Evolutionary conservation across 2,329 filamentous ascomycete species (phyloP).

Genomic region (Sporothrix variecibatus): DNA sequence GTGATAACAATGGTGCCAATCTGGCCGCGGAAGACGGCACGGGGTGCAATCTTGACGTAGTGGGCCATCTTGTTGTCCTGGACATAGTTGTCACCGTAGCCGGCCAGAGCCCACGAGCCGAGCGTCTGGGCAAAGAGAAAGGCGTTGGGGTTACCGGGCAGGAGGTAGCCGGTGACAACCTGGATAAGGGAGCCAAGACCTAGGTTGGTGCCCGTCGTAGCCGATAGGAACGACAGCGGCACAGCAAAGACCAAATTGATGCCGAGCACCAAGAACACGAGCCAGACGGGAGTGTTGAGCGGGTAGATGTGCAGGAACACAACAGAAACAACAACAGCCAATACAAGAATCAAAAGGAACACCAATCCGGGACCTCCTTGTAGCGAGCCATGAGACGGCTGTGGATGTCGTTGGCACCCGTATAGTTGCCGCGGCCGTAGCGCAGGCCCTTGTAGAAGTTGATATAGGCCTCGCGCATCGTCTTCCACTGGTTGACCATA

Average conservation of each 20-base stretch:
- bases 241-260: constrained; percentile 47
- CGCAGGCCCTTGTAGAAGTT: constrained; percentile 45
- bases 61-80: constrained; percentile 46
- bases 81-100: constrained; percentile 46
- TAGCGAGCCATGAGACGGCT: constrained; percentile 48
- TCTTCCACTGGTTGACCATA: constrained; percentile 46
- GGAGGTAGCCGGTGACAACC: constrained; percentile 44
- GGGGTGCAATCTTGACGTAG: constrained; percentile 46
- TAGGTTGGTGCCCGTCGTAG: constrained; percentile 48
- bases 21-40: constrained; percentile 45
- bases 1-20: constrained; percentile 49
- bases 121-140: constrained; percentile 45
- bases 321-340: constrained; percentile 35
- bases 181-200: constrained; percentile 46
- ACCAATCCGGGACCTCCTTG: constrained; percentile 53
- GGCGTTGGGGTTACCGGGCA: constrained; percentile 39
- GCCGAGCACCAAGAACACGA: constrained; percentile 39
- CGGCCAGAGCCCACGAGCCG: constrained; percentile 46
- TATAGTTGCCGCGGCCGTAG: constrained; percentile 45
- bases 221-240: constrained; percentile 47
- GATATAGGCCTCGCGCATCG: constrained; percentile 42
- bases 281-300: constrained; percentile 38
- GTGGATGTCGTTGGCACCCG: constrained; percentile 47
- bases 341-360: constrained; percentile 45
- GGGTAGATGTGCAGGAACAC: constrained; percentile 40